Percentiles rank a stretch among this genome's conserved stretches.
Evolutionary conservation across 1,284 basidiomycete species (phyloP).

Genomic region (Tilletia walkeri): DNA sequence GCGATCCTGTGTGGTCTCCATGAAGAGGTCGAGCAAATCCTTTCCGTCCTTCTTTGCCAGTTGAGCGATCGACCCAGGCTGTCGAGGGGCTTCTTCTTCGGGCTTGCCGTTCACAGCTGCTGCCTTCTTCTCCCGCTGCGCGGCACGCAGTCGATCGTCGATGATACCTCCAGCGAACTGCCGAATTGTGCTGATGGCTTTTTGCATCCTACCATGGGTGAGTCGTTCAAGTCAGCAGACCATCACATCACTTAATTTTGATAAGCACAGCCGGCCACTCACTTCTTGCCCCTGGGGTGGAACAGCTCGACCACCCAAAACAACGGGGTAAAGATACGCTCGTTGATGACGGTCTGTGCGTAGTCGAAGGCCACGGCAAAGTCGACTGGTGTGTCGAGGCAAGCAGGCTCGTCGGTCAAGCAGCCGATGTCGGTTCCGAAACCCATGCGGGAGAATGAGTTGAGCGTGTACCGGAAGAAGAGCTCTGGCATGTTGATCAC

Average conservation of each 20-base stretch:
- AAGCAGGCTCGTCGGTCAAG: conserved; percentile 29
- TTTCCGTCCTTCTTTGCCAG: conserved; percentile 31
- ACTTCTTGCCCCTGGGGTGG: conserved; percentile 28
- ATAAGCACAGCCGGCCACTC: not conserved
- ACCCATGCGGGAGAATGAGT: conserved; percentile 17
- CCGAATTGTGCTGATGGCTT: conserved; percentile 29
- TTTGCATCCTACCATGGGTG: not conserved
- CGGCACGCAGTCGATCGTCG: conserved; percentile 27
- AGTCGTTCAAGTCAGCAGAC: too few relatives aligned
- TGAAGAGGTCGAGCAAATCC: conserved; percentile 58
- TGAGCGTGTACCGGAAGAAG: conserved; percentile 31
- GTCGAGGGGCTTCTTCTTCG: too few relatives aligned
- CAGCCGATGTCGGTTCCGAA: conserved; percentile 30
- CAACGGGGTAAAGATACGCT: conserved; percentile 36
- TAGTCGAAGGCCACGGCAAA: conserved; percentile 54
- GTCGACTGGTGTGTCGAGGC: conserved; percentile 36
- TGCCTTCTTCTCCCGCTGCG: not conserved
- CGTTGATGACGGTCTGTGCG: conserved; percentile 47
- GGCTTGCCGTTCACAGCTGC: too few relatives aligned
- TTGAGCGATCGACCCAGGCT: not conserved
- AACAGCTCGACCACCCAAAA: conserved; percentile 37
- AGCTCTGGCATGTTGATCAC: conserved; percentile 34
- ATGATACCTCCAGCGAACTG: conserved; percentile 37
- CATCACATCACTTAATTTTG: too few relatives aligned
- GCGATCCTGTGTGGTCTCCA: conserved; percentile 53